Percentiles rank a stretch among this genome's conserved stretches.
phyloP scores from a whole-genome alignment of 257 asterid genomes.

The Plantago ovata region DNA sequence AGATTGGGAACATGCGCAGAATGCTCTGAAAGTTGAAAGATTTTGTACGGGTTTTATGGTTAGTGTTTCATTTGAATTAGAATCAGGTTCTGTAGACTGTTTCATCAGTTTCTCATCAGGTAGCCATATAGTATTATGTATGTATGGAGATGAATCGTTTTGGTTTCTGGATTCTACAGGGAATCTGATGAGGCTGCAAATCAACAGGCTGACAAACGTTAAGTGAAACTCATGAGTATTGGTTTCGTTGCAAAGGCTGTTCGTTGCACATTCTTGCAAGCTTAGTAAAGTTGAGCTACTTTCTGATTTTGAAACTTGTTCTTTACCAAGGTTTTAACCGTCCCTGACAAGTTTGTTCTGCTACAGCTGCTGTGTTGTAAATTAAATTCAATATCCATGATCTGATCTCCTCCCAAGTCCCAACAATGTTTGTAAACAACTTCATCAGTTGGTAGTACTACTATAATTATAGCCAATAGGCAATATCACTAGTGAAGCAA shows the following conservation, averaged over 20 bases:
- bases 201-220: constrained; percentile 50
- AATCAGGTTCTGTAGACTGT: neutral
- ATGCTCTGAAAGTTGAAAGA: constrained; percentile 61
- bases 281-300: constrained; percentile 89
- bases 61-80: constrained; percentile 25
- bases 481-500: too few relatives aligned
- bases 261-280: constrained; percentile 84
- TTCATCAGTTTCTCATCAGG: neutral
- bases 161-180: constrained; percentile 7
- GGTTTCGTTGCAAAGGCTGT: constrained; percentile 73
- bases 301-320: constrained; percentile 43
- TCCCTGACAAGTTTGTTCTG: neutral
- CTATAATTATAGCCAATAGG: too few relatives aligned
- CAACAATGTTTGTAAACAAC: too few relatives aligned
- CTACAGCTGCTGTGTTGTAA: neutral
- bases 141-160: neutral
- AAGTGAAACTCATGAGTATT: constrained; percentile 58
- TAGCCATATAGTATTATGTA: neutral
- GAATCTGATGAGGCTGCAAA: constrained; percentile 53
- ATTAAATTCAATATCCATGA: too few relatives aligned
- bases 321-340: neutral
- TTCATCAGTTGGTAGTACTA: too few relatives aligned
- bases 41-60: constrained; percentile 78
- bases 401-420: too few relatives aligned
- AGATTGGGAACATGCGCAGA: constrained; percentile 95